phyloP scores from a whole-genome alignment of 2,329 filamentous ascomycete species.

The Aureobasidium sp. region DNA sequence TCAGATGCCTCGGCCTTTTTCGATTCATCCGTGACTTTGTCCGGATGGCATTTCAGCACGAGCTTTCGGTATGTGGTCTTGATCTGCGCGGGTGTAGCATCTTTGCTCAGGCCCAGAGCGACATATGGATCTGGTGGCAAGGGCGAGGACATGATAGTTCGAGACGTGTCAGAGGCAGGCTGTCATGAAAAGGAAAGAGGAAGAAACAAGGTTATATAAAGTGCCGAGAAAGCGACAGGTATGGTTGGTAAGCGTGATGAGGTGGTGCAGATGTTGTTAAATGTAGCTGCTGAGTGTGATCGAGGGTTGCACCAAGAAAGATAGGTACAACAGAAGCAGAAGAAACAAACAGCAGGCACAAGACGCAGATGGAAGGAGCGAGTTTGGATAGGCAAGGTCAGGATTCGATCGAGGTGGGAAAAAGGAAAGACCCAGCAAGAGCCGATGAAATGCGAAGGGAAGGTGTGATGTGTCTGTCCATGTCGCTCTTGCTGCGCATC shows the following conservation, averaged over 20 bases:
- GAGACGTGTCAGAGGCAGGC: neutral
- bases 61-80: conserved; percentile 88
- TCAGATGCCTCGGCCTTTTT: conserved; percentile 72
- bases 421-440: neutral
- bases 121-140: conserved; percentile 71
- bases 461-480: neutral
- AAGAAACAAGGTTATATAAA: neutral
- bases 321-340: conserved; percentile 4
- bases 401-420: neutral
- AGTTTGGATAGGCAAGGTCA: neutral
- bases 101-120: conserved; percentile 62
- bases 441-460: neutral
- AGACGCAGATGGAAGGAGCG: neutral
- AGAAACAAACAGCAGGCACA: neutral
- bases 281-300: conserved; percentile 6
- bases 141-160: conserved; percentile 33
- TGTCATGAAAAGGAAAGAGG: neutral
- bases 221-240: neutral
- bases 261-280: neutral
- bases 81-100: conserved; percentile 70
- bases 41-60: conserved; percentile 72
- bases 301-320: neutral
- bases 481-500: neutral
- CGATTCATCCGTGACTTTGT: conserved; percentile 51
- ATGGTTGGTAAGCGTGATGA: conserved; percentile 1